phyloP scores from a whole-genome alignment of 2,329 filamentous ascomycete species.

The Seiridium unicorne region DNA sequence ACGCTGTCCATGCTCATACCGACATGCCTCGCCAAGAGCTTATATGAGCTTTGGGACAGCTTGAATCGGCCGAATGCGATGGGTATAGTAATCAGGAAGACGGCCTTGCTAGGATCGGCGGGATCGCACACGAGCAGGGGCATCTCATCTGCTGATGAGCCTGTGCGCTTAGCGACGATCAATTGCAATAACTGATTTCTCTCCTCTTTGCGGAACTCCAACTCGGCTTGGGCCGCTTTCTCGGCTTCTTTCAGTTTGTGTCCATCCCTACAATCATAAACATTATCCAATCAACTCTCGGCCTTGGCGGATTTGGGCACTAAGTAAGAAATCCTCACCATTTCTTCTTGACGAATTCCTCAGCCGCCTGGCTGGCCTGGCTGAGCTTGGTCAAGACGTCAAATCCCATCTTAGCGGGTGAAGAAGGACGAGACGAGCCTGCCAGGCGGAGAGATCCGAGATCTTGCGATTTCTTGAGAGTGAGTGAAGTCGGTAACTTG shows the following conservation, averaged over 20 bases:
- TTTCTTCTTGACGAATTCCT: conserved; percentile 17
- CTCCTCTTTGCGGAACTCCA: conserved; percentile 15
- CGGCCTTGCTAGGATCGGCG: conserved; percentile 17
- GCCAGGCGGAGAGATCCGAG: conserved; percentile 1
- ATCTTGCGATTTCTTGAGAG: neutral
- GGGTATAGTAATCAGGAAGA: conserved; percentile 25
- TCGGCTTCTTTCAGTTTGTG: conserved; percentile 10
- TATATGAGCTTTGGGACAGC: conserved; percentile 22
- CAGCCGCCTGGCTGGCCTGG: conserved; percentile 11
- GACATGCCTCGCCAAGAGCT: conserved; percentile 24
- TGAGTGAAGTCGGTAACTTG: neutral
- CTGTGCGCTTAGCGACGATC: conserved; percentile 20
- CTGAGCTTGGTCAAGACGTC: conserved; percentile 17
- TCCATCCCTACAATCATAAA: neutral
- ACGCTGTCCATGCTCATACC: conserved; percentile 27
- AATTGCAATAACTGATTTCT: conserved; percentile 20
- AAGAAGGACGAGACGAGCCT: neutral
- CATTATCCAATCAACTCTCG: neutral
- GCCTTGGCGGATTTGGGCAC: neutral
- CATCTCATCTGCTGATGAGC: conserved; percentile 18
- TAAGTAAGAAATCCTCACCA: conserved; percentile 11
- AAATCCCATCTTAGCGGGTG: conserved; percentile 14
- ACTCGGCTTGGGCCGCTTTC: conserved; percentile 11
- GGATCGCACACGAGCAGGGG: conserved; percentile 18
- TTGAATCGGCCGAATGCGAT: conserved; percentile 27